phyloP scores from a whole-genome alignment of 768 basidiomycete genomes.

The Suillus decipiens region DNA sequence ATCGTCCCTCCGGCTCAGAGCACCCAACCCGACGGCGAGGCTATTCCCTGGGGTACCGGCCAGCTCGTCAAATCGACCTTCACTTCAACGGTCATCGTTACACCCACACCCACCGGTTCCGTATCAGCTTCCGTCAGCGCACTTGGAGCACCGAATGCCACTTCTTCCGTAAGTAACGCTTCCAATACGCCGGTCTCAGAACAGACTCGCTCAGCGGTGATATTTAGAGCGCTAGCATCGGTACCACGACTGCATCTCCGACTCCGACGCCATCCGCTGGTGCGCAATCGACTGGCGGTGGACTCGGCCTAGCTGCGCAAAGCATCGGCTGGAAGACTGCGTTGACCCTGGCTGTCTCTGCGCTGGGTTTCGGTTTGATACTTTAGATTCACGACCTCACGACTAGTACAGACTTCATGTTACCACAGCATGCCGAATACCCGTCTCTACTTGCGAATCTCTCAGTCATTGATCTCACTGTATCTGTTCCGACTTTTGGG shows the following conservation, averaged over 20 bases:
- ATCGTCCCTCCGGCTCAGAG: slow-evolving; percentile 50
- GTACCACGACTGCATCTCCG: background rate
- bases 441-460: background rate
- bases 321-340: slow-evolving; percentile 18
- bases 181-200: slow-evolving; percentile 9
- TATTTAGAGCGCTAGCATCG: background rate
- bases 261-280: slow-evolving; percentile 5
- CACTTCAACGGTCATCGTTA: slow-evolving; percentile 32
- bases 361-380: slow-evolving; percentile 19
- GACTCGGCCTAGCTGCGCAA: slow-evolving; percentile 7
- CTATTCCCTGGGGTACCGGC: slow-evolving; percentile 71
- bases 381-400: slow-evolving; percentile 18
- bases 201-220: background rate
- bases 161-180: slow-evolving; percentile 7
- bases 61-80: slow-evolving; percentile 50
- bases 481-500: background rate
- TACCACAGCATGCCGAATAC: background rate
- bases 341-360: slow-evolving; percentile 22
- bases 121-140: slow-evolving; percentile 12
- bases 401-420: slow-evolving; percentile 6
- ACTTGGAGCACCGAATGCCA: background rate
- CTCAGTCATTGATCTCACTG: background rate
- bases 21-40: slow-evolving; percentile 50
- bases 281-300: slow-evolving; percentile 12
- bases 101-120: slow-evolving; percentile 7